Conservation (phyloP, 768 basidiomycete species). For the Jaapia argillacea region DNA sequence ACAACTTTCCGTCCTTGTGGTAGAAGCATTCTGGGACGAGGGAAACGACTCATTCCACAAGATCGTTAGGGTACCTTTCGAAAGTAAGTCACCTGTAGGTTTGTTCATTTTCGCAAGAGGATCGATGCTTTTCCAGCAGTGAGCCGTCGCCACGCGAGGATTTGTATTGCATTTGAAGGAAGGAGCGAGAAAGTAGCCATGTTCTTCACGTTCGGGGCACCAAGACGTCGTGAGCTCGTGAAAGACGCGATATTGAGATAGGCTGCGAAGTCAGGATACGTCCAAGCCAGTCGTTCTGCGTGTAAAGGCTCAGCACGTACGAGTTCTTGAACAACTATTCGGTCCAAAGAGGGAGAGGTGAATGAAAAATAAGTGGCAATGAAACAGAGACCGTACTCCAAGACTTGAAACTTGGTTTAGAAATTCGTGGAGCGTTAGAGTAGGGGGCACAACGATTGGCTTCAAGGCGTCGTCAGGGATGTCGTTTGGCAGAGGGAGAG, state of each 20-base stretch:
- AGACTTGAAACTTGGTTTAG: slow-evolving; percentile 37
- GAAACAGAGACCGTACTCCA: slow-evolving; percentile 48
- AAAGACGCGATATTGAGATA: slow-evolving; percentile 58
- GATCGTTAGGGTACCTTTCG: background rate
- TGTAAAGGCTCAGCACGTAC: slow-evolving; percentile 26
- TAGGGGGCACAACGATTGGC: slow-evolving; percentile 57
- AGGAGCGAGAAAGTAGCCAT: slow-evolving; percentile 68
- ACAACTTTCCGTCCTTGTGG: slow-evolving; percentile 73
- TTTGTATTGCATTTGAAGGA: slow-evolving; percentile 74
- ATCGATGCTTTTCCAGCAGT: slow-evolving; percentile 64
- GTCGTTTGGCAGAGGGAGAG: slow-evolving; percentile 52
- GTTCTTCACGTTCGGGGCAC: slow-evolving; percentile 78
- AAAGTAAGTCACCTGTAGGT: slow-evolving; percentile 42
- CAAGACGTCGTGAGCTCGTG: slow-evolving; percentile 61
- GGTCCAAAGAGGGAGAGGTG: slow-evolving; percentile 1
- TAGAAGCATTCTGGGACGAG: slow-evolving; percentile 60
- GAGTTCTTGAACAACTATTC: slow-evolving; percentile 43
- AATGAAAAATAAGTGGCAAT: no score
- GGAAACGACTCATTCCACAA: background rate
- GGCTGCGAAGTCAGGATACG: slow-evolving; percentile 24
- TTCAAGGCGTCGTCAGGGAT: slow-evolving; percentile 58
- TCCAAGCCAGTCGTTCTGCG: no score
- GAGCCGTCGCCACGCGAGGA: slow-evolving; percentile 65
- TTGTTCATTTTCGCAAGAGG: slow-evolving; percentile 46
- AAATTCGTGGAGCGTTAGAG: slow-evolving; percentile 63